phyloP scores from a whole-genome alignment of 495 filamentous ascomycete genomes.

The Terfezia boudieri region DNA sequence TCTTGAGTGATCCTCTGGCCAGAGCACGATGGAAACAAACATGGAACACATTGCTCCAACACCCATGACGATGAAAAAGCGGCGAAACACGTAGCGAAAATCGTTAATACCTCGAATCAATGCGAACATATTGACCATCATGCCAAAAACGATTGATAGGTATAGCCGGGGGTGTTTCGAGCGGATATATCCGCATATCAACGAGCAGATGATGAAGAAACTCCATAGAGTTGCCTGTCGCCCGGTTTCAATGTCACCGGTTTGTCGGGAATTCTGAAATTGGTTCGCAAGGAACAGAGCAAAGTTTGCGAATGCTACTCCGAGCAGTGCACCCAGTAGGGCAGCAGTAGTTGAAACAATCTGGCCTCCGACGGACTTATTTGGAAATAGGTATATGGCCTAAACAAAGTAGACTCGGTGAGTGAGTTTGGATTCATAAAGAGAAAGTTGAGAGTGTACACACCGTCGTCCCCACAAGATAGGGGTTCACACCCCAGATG shows the following conservation, averaged over 20 bases:
- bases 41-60: constrained; percentile 13
- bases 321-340: constrained; percentile 6
- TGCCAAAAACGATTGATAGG: constrained; percentile 11
- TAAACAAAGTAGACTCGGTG: constrained; percentile 2
- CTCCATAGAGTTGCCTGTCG: constrained; percentile 12
- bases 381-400: constrained; percentile 18
- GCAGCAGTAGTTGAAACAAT: constrained; percentile 11
- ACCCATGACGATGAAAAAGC: constrained; percentile 15
- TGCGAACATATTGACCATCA: constrained; percentile 20
- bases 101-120: constrained; percentile 15
- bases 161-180: constrained; percentile 14
- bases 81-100: constrained; percentile 7
- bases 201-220: constrained; percentile 6
- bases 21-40: constrained; percentile 9
- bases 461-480: constrained; percentile 16
- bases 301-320: constrained; percentile 14
- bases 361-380: constrained; percentile 16
- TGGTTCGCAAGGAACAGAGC: constrained; percentile 9
- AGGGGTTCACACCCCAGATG: constrained; percentile 12
- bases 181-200: constrained; percentile 14
- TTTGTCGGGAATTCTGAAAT: constrained; percentile 3
- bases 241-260: constrained; percentile 2
- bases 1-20: constrained; percentile 16
- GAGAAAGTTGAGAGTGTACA: background rate
- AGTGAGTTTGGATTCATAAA: background rate